These are phyloP conservation scores for Yamadazyma siamensis DNA, from an alignment of 1,139 yeast genomes.

Conservation along the genomic window DNA sequence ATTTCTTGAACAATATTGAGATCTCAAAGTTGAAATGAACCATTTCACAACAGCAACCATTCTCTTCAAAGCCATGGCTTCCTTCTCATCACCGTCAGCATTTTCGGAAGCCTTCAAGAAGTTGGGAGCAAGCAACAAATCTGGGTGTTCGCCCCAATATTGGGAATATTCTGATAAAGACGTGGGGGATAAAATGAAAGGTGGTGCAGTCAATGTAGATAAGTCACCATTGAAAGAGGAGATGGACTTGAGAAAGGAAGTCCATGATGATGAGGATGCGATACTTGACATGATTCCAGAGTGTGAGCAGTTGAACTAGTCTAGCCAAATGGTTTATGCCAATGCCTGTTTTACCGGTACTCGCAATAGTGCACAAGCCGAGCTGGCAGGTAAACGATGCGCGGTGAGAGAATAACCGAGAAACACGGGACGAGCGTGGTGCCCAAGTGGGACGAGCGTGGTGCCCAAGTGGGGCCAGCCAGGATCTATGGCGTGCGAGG, in stretches of 20 bases:
- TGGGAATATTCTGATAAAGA: constrained; percentile 89
- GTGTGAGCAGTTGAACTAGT: constrained; percentile 1
- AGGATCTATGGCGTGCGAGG: too few species aligned
- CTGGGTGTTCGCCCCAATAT: constrained; percentile 91
- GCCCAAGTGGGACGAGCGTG: too few species aligned
- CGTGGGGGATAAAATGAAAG: constrained; percentile 90
- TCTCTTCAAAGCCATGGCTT: constrained; percentile 54
- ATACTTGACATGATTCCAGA: constrained; percentile 22
- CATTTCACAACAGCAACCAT: constrained; percentile 81
- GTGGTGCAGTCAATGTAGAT: constrained; percentile 94
- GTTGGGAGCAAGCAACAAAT: constrained; percentile 71
- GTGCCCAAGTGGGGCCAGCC: too few species aligned
- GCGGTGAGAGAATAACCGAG: too few species aligned
- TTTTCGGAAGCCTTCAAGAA: constrained; percentile 35
- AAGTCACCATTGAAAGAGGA: constrained; percentile 94
- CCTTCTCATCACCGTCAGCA: constrained; percentile 39
- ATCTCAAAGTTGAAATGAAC: constrained; percentile 87
- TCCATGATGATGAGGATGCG: constrained; percentile 59
- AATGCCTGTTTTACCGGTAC: constrained; percentile 4
- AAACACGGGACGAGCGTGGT: too few species aligned
- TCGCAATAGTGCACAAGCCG: constrained; percentile 2
- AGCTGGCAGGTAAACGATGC: background rate
- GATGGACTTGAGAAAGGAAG: constrained; percentile 83
- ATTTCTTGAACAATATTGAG: constrained; percentile 90
- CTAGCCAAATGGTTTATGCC: too few species aligned